Evolutionary conservation across 2,329 filamentous ascomycete genomes (phyloP).

Genomic region (Sporothrix mexicana): DNA sequence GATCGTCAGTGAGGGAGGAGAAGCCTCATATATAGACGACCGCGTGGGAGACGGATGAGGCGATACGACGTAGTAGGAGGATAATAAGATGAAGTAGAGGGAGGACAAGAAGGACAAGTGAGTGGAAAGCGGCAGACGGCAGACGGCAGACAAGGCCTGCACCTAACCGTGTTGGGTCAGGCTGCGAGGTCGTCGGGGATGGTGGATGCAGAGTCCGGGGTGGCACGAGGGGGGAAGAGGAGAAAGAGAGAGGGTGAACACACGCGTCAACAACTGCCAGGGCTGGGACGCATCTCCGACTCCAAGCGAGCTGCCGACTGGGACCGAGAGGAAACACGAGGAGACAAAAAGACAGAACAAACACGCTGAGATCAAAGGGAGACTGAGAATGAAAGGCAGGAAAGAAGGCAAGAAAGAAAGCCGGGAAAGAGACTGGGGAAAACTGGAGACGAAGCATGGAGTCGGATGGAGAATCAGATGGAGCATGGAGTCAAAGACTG

Average conservation of each 20-base stretch:
- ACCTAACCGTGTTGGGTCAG: background rate
- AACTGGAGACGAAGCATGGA: conserved; percentile 20
- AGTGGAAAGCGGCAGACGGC: background rate
- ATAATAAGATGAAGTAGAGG: background rate
- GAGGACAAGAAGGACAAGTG: no score
- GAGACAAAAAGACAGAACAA: background rate
- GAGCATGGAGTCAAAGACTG: background rate
- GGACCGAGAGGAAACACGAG: background rate
- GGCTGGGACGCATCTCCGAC: conserved; percentile 12
- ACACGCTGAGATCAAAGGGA: background rate
- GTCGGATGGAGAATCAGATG: background rate
- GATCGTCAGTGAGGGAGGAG: background rate
- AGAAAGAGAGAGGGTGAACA: background rate
- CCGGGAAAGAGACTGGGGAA: conserved; percentile 1
- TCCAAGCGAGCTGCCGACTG: background rate
- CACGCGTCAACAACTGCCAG: background rate
- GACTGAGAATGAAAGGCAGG: background rate
- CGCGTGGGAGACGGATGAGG: background rate
- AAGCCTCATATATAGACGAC: conserved; percentile 28
- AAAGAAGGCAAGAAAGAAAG: background rate
- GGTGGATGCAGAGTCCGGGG: background rate
- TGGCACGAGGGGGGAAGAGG: no score
- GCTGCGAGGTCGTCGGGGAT: background rate
- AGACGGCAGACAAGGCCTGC: background rate
- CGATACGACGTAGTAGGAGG: background rate